Conservation (phyloP, 805 yeast genomes). For the Teunomyces barrocoloradensis region DNA sequence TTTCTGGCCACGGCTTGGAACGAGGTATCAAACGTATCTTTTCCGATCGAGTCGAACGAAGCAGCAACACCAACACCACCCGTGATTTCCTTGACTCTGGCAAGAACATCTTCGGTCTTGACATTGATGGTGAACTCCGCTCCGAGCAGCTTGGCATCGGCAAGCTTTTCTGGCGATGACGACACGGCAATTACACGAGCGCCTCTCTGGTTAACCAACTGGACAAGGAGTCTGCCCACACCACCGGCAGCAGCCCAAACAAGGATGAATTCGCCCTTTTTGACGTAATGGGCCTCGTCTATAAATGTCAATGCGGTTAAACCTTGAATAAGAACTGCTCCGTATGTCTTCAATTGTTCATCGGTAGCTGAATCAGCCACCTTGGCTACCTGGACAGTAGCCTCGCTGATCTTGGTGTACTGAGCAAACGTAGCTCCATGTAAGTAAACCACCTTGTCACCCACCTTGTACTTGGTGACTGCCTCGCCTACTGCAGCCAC, state of each 20-base stretch:
- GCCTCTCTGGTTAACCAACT: constrained; percentile 59
- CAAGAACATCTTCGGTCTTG: constrained; percentile 53
- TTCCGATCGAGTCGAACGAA: constrained; percentile 74
- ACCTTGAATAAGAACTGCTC: constrained; percentile 66
- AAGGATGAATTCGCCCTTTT: constrained; percentile 68
- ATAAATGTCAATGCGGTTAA: constrained; percentile 76
- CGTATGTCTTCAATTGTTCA: constrained; percentile 51
- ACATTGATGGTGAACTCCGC: constrained; percentile 70
- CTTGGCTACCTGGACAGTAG: constrained; percentile 38
- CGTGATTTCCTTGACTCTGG: constrained; percentile 57
- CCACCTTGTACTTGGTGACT: constrained; percentile 55
- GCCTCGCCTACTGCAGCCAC: constrained; percentile 62
- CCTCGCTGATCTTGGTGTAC: constrained; percentile 51
- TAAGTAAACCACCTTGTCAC: constrained; percentile 68
- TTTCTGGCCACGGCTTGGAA: constrained; percentile 58
- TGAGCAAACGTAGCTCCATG: constrained; percentile 63
- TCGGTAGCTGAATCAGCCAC: constrained; percentile 49
- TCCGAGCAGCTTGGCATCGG: constrained; percentile 65
- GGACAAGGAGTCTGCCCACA: constrained; percentile 72
- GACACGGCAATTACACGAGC: constrained; percentile 86
- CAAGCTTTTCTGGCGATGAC: constrained; percentile 70
- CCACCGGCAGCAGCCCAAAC: constrained; percentile 97
- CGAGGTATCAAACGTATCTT: constrained; percentile 68
- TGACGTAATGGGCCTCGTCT: constrained; percentile 61
- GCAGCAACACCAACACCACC: constrained; percentile 66